Percentiles rank a stretch among this genome's conserved stretches.
phyloP scores from a whole-genome alignment of 2,329 filamentous ascomycete species.

The Rhytidhysteron rufulum region DNA sequence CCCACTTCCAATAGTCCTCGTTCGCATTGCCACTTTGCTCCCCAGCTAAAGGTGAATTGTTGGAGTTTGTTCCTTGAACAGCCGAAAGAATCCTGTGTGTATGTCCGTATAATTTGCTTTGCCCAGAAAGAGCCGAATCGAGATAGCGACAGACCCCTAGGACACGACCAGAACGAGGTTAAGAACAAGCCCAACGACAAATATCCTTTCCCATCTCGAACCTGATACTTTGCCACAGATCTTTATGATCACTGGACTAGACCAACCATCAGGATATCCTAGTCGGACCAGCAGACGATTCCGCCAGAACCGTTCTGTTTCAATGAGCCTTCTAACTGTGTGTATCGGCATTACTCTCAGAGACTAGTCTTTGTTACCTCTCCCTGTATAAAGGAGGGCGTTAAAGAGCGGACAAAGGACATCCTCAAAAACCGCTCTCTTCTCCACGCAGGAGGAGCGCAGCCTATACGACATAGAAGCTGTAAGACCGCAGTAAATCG shows the following conservation, averaged over 20 bases:
- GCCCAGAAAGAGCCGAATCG: conserved; percentile 9
- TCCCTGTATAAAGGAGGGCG: conserved; percentile 62
- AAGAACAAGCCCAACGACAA: conserved; percentile 14
- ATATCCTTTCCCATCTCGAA: not conserved
- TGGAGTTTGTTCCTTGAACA: conserved; percentile 11
- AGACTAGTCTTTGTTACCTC: conserved; percentile 96
- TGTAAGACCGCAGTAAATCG: conserved; percentile 38
- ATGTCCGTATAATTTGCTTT: conserved; percentile 8
- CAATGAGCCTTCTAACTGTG: conserved; percentile 60
- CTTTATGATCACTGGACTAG: not conserved
- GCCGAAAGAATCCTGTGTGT: conserved; percentile 8
- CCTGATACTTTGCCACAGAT: too few species aligned
- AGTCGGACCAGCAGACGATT: conserved; percentile 20
- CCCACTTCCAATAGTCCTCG: conserved; percentile 18
- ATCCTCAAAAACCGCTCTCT: conserved; percentile 85
- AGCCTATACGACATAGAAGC: conserved; percentile 17
- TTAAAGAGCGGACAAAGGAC: conserved; percentile 81
- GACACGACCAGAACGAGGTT: conserved; percentile 11
- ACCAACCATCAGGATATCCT: conserved; percentile 16
- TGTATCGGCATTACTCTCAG: conserved; percentile 76
- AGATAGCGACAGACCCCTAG: not conserved
- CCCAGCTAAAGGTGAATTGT: conserved; percentile 5
- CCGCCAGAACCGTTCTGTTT: conserved; percentile 11
- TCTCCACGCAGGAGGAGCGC: conserved; percentile 30
- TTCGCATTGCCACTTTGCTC: conserved; percentile 7